A percentile compares a stretch with the other conserved stretches of the same genome.
phyloP scores from a whole-genome alignment of 345 rosid genomes.

The Anacardium occidentale region DNA sequence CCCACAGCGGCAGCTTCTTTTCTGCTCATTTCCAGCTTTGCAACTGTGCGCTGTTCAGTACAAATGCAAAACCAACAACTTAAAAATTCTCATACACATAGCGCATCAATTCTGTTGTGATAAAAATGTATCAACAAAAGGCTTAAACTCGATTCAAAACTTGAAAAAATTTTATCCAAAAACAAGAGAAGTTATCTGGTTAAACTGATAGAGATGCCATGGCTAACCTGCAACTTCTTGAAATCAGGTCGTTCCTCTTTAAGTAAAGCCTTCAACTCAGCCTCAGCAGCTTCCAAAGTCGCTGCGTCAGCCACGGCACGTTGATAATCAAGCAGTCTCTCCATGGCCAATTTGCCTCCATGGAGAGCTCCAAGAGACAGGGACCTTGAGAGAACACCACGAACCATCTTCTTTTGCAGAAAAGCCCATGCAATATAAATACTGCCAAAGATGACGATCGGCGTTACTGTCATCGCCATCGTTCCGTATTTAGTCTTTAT shows the following conservation, averaged over 20 bases:
- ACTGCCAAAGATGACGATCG: constrained; percentile 39
- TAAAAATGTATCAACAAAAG: too few species aligned
- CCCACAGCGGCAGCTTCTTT: constrained; percentile 47
- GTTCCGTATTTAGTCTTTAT: constrained; percentile 45
- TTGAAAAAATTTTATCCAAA: too few species aligned
- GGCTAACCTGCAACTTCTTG: constrained; percentile 48
- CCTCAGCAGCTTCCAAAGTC: constrained; percentile 27
- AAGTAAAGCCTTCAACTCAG: constrained; percentile 31
- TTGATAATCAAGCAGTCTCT: constrained; percentile 53
- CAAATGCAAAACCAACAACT: not conserved
- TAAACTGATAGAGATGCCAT: not conserved
- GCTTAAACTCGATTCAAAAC: too few species aligned
- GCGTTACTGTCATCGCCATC: constrained; percentile 34
- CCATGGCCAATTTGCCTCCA: constrained; percentile 53
- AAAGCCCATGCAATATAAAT: constrained; percentile 45
- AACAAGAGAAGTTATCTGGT: too few species aligned
- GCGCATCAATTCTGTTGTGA: too few species aligned
- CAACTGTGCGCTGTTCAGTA: constrained; percentile 28
- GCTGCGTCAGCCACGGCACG: constrained; percentile 33
- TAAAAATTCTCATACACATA: too few species aligned
- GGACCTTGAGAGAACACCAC: constrained; percentile 29
- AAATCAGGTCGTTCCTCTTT: constrained; percentile 33
- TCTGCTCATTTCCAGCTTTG: constrained; percentile 60
- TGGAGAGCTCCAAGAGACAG: constrained; percentile 49
- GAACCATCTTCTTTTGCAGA: constrained; percentile 9